Conservation (phyloP, 495 filamentous ascomycete species). For the Neurospora intermedia region DNA sequence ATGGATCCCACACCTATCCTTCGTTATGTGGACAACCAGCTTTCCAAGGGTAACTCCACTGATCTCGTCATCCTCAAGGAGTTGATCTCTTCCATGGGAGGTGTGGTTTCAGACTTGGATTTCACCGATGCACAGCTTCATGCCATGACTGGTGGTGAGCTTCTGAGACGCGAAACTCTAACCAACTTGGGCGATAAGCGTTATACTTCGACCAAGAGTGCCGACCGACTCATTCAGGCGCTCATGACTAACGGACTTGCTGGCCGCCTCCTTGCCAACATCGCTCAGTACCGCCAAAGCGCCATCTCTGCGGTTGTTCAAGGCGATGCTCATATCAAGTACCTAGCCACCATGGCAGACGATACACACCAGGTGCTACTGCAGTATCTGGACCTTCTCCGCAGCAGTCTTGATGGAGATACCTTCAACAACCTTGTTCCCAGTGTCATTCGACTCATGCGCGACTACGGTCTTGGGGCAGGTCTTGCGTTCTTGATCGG, state of each 20-base stretch:
- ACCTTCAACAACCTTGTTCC: constrained; percentile 81
- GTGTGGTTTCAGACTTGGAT: constrained; percentile 72
- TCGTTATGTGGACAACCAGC: constrained; percentile 77
- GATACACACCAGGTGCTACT: constrained; percentile 74
- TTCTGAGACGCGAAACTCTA: constrained; percentile 68
- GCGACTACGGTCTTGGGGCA: constrained; percentile 70
- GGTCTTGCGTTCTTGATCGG: constrained; percentile 82
- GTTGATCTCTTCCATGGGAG: constrained; percentile 81
- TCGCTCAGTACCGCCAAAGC: constrained; percentile 77
- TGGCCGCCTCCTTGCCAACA: constrained; percentile 70
- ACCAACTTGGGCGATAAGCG: constrained; percentile 68
- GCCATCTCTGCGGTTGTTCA: constrained; percentile 63
- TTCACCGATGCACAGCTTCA: constrained; percentile 79
- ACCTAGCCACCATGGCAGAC: constrained; percentile 76
- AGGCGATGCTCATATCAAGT: constrained; percentile 61
- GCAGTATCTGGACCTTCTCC: constrained; percentile 83
- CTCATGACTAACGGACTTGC: constrained; percentile 62
- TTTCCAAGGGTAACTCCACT: constrained; percentile 67
- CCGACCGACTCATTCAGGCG: constrained; percentile 66
- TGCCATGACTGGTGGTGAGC: constrained; percentile 75
- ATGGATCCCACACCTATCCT: constrained; percentile 81
- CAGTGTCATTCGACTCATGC: constrained; percentile 56
- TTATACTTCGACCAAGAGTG: constrained; percentile 49
- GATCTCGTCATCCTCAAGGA: constrained; percentile 85
- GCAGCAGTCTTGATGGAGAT: constrained; percentile 60